Base-by-base conservation (phyloP, 2,329 filamentous ascomycete species). In the Fusarium goolgardi region DNA sequence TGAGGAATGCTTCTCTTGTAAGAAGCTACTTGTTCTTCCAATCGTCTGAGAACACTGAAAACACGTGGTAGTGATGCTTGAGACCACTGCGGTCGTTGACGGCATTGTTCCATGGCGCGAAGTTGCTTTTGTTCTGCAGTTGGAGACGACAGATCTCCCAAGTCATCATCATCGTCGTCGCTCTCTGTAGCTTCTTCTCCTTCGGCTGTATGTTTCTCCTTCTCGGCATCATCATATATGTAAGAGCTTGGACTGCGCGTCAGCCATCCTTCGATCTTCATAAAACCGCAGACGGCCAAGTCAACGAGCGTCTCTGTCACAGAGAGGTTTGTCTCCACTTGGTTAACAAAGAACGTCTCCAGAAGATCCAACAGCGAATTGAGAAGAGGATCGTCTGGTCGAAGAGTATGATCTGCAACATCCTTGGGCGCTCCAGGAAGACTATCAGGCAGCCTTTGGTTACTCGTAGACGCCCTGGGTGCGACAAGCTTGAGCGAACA, bases 231-330 rank as follows among this genome's bases (percentile, higher is more conserved):
- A 76, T 80, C 65, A 47, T 84, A 83, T 11, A 83, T 81, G 60
- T 87, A 91, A 8, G 81, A 80, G 73, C 89, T 83, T 6, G 92
- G 91, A 54, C 90, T 88, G 18, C 93, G 89, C 8, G 95, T 82
- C 31, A 98, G 82, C 95, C 96, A 99, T n/a, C 92, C 91, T 74
- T 97, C 93, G 15, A 97, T 84, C 21, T 90, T 88, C 75, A 97
- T 90, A 66, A 92, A 91, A 8, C 93, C 91, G 71, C 96, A 98
- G 1, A 92, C 89, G 13, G 92, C 92, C 40, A 99, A 83, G 69
- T 93, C 91, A 29, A 96, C 86, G 43, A 98, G 83, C 1, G 91
- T 87, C 73, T 96, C 92, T 0, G 95, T 98, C 3, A 97, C 83
- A 0, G 91, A 91, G 5, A 99, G 81, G 71, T 99, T 99, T 4